Evolutionary conservation across 2,329 filamentous ascomycete species (phyloP).

Genomic region (Fusarium caatingaense): DNA sequence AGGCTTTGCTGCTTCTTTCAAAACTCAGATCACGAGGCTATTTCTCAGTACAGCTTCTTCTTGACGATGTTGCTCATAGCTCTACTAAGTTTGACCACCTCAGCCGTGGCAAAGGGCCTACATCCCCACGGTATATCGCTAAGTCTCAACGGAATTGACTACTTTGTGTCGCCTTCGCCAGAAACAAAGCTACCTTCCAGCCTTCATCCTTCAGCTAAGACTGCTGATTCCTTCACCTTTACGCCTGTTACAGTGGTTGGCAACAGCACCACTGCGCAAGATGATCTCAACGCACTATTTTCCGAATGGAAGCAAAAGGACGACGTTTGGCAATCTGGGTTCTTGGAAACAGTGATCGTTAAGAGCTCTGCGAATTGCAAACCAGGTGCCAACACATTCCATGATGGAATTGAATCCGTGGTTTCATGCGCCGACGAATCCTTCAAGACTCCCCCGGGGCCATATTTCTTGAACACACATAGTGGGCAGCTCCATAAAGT

Average conservation of each 20-base stretch:
- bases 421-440: background rate
- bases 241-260: background rate
- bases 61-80: background rate
- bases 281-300: rapidly evolving
- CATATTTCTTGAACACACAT: background rate
- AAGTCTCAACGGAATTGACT: background rate
- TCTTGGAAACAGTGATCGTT: background rate
- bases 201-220: rapidly evolving
- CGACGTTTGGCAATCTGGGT: background rate
- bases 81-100: rapidly evolving
- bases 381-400: background rate
- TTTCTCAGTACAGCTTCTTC: background rate
- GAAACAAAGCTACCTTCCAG: background rate
- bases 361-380: background rate
- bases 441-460: background rate
- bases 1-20: too few species aligned
- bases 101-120: background rate
- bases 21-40: background rate
- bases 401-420: background rate
- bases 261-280: background rate
- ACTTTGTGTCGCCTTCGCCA: background rate
- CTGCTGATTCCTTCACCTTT: background rate
- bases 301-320: background rate
- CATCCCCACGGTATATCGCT: background rate
- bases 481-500: background rate